Base-by-base conservation (phyloP, 2,329 filamentous ascomycete genomes). In the Ceratocystis papillata region DNA sequence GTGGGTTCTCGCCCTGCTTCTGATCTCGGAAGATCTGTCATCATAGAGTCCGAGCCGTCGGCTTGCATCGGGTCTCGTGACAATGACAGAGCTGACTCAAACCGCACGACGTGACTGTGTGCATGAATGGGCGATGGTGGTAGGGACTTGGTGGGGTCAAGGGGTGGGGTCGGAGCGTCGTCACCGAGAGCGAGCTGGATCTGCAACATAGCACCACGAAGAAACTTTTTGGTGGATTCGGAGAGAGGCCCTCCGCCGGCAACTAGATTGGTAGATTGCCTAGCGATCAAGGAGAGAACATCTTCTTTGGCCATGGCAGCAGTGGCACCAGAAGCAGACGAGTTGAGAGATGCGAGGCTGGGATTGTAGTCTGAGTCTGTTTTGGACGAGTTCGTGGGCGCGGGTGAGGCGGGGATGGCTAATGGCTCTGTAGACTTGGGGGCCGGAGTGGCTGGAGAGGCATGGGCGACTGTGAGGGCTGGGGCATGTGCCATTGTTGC, bases 251-350 rank as follows among this genome's bases (percentile, higher is more conserved):
- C 74, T 28, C 69, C 67, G 44, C 22, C 69, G 15, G 75, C 73
- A 37, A 83, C 73, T 64, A 77, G 79, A 50, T 76, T 71, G 1
- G 78, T 74, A 70, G 78, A 78, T 62, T 75, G 76, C 53, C 76
- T 77, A n/a, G 80, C 77, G 72, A 83, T 81, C 64, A 83, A 70
- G 7, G 78, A 72, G 28, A 83, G 69, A n/a, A 80, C 71, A 33
- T 71, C 72, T 1, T 77, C 74, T 37, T 60, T 50, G 45, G 30
- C 46, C 41, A 25, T 46, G 41, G 53, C 17, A n/a, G 44, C 17
- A 12, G 22, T 30, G 37, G 37, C 37, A 41, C 8, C 48, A 7
- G 22, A 12, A 25, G 50, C n/a, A 6, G 63, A 65, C 20, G 61
- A 50, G 15, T 28, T 25, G 37, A 50, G 61, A 6, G 22, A 63